Evolutionary conservation across 1,284 basidiomycete species (phyloP), one percentile per base, ranked within the genome.

Genomic region (Marasmius sp.): DNA sequence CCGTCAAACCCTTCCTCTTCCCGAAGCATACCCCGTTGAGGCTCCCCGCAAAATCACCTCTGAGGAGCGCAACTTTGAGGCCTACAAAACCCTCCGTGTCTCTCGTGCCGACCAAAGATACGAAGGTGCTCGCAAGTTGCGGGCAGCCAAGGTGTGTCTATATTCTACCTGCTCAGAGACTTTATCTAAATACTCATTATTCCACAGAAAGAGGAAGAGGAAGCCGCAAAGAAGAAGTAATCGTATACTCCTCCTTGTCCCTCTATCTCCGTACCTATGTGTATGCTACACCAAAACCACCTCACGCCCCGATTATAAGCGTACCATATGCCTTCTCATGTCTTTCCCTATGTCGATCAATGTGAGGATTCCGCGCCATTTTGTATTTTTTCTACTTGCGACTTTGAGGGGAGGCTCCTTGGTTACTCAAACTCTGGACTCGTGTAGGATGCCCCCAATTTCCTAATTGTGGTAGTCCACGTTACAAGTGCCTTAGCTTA

Each of bases 141-240:
- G 91, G 66, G 85, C 85, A 67, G 85, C 88, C 71, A 93, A 93
- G 90, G 92, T 89, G 71, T 63, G 88, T 77, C 11, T 8, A 38
- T 55, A 14, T 37, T n/a, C 22, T 39, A 6, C 47, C 60, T 47
- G 45, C n/a, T 54, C 11, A 59, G 36, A 41, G 36, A 50, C 48
- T 20, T 27, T 57, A 18, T 49, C 59, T 18, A n/a, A 61, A 55
- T 63, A 27, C 20, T 47, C 64, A 38, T 47, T 56, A 47, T 20
- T 54, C 39, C 77, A 67, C 71, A 93, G 92, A 93, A 91, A 77
- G 93, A 92, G 71, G 94, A 95, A 77, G 93, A 95, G 84, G 93
- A 94, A 76, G 92, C 91, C 67, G 87, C 85, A 75, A 94, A 95
- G 85, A 95, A 95, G 85, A 95, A 95, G 84, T 94, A 91, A 83